Base-by-base conservation (phyloP, 148 eudicot genomes). In the Beta vulgaris region DNA sequence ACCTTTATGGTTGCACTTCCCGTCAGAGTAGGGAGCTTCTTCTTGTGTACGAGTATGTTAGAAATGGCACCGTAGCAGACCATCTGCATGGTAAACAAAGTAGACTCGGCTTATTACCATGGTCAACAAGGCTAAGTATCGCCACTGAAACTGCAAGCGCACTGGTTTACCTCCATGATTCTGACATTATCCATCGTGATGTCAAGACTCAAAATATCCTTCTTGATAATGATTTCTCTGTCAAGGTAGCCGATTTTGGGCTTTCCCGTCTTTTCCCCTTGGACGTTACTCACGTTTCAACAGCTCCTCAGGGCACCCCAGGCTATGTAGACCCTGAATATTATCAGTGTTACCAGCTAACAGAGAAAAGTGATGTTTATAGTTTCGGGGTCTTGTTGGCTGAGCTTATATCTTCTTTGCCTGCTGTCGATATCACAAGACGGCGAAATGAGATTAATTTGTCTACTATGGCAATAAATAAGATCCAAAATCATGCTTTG, bases 1-100 rank as follows among this genome's bases (percentile, higher is more conserved):
- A 85, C 43, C 89, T 92, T 2, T 92, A 87, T n/a, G 97, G 97
- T 2, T 92, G 92, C 88, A 92, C 89, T 15, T 81, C 97, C 0
- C 80, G 78, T 28, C 85, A 83, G 4, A 70, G 87, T 36, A 77
- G 80, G 1, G 90, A 88, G 48, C 85, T 92, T 4, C 79, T 92
- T 12, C 97, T 92, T 9, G 94, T 92, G 15, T 92, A 92, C 35
- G 97, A 92, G 49, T 92, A 82, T 64, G 75, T 92, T 37, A 71
- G 87, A 16, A 92, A 92, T 57, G 97, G 97, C 29, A 92, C 97
- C 0, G 89, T 92, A 0, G 95, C 94, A 0, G 97, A 92, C 68
- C 97, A 92, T 65, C 91, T 92, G 25, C 88, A 88, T 46, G 90
- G 92, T 0, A 71, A 40, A 28, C 66, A 69, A 18, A 46, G 75